Conservation (phyloP, 257 asterid genomes). For the Capsicum baccatum region DNA sequence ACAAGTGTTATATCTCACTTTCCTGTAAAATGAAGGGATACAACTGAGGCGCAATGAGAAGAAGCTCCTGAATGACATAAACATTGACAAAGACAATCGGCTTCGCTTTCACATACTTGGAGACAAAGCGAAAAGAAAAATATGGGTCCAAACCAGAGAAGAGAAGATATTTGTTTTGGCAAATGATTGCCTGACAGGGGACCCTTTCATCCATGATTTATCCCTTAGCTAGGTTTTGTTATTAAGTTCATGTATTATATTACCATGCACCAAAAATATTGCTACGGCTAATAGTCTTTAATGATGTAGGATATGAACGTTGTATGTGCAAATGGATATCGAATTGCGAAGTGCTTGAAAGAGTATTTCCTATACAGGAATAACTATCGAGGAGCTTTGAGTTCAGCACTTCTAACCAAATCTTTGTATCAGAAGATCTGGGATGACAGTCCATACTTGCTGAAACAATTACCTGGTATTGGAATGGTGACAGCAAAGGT, state of each 20-base stretch:
- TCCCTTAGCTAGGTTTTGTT: slow-evolving; percentile 88
- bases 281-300: slow-evolving; percentile 24
- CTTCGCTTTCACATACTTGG: slow-evolving; percentile 91
- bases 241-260: slow-evolving; percentile 30
- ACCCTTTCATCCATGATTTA: slow-evolving; percentile 83
- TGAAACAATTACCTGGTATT: slow-evolving; percentile 95
- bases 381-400: slow-evolving; percentile 78
- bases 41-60: slow-evolving; percentile 95
- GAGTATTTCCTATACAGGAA: slow-evolving; percentile 82
- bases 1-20: slow-evolving; percentile 35
- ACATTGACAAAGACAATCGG: slow-evolving; percentile 82
- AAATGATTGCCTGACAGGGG: slow-evolving; percentile 96
- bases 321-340: slow-evolving; percentile 85
- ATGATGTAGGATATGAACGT: slow-evolving; percentile 74
- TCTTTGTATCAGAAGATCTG: slow-evolving; percentile 88
- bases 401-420: slow-evolving; percentile 75
- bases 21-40: slow-evolving; percentile 78
- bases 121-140: slow-evolving; percentile 82
- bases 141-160: slow-evolving; percentile 90
- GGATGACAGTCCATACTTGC: slow-evolving; percentile 94
- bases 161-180: slow-evolving; percentile 91
- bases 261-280: not conserved
- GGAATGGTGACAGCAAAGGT: slow-evolving; percentile 99
- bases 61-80: slow-evolving; percentile 86
- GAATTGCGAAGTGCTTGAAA: slow-evolving; percentile 96